Conservation (phyloP, 2,329 filamentous ascomycete species). For the Fusarium abutilonis region DNA sequence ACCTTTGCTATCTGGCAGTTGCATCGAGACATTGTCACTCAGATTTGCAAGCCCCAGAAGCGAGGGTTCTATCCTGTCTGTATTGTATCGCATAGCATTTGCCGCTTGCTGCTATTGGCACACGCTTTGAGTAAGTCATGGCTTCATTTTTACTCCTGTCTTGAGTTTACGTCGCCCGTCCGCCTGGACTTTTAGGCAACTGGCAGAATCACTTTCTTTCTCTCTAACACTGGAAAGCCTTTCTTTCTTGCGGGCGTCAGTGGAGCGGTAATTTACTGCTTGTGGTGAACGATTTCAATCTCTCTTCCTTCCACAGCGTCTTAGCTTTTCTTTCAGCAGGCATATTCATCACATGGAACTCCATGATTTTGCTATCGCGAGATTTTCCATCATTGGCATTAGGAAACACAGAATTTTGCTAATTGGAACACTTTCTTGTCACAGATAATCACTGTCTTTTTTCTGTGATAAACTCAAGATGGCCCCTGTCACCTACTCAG, state of each 20-base stretch:
- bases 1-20: constrained; percentile 23
- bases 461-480: constrained; percentile 54
- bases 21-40: constrained; percentile 12
- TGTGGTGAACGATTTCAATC: background rate
- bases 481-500: constrained; percentile 56
- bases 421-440: constrained; percentile 44
- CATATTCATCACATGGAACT: background rate
- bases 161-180: background rate
- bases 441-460: constrained; percentile 50
- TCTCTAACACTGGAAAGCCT: background rate
- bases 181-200: constrained; percentile 3
- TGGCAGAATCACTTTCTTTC: background rate
- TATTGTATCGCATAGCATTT: constrained; percentile 47
- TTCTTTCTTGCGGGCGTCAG: background rate
- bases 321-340: background rate
- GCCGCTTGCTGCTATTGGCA: constrained; percentile 47
- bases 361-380: background rate
- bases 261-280: background rate
- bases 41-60: constrained; percentile 37
- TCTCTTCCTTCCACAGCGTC: background rate
- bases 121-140: constrained; percentile 47
- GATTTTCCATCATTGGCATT: constrained; percentile 37
- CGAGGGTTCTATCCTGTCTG: constrained; percentile 50
- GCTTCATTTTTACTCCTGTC: constrained; percentile 7
- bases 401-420: constrained; percentile 47